These are phyloP conservation scores for Pyrus communis DNA, from an alignment of 306 rosid species.

Conservation along the genomic window DNA sequence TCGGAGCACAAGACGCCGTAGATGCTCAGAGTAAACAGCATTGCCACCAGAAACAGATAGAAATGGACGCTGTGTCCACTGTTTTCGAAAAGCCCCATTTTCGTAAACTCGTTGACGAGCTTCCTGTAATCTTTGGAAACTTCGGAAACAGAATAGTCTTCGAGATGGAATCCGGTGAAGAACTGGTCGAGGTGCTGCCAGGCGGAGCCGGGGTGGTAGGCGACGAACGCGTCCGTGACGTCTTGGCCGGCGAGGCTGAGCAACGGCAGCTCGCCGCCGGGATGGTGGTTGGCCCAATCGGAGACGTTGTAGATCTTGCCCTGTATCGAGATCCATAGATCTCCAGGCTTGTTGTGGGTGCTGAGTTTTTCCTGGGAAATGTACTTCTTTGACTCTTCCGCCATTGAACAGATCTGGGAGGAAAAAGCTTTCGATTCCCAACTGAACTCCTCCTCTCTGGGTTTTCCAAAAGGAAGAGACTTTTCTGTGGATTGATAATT, in stretches of 20 bases:
- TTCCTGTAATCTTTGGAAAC: slow-evolving; percentile 61
- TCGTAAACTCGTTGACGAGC: slow-evolving; percentile 37
- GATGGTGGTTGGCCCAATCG: slow-evolving; percentile 48
- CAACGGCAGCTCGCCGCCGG: slow-evolving; percentile 58
- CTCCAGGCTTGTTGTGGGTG: slow-evolving; percentile 38
- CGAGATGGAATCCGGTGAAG: slow-evolving; percentile 52
- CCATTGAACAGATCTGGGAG: slow-evolving; percentile 20
- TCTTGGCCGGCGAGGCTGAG: slow-evolving; percentile 65
- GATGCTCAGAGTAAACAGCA: slow-evolving; percentile 34
- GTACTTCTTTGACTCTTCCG: slow-evolving; percentile 29
- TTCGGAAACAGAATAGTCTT: slow-evolving; percentile 47
- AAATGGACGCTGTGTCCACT: slow-evolving; percentile 36
- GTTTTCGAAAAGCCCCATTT: slow-evolving; percentile 58
- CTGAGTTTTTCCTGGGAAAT: slow-evolving; percentile 42
- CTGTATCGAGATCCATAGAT: slow-evolving; percentile 70
- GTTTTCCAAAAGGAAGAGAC: neutral
- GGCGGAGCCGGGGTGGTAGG: slow-evolving; percentile 62
- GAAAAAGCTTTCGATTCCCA: neutral
- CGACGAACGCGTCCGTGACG: slow-evolving; percentile 68
- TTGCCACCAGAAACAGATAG: slow-evolving; percentile 25
- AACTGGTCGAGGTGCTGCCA: slow-evolving; percentile 54
- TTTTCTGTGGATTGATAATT: neutral
- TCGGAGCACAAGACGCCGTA: slow-evolving; percentile 43
- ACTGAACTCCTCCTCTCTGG: neutral
- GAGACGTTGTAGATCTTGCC: slow-evolving; percentile 67